These are phyloP conservation scores for Phycomyces blakesleeanus DNA, from an alignment of 192 early-diverging fungal species.

Conservation along the genomic window DNA sequence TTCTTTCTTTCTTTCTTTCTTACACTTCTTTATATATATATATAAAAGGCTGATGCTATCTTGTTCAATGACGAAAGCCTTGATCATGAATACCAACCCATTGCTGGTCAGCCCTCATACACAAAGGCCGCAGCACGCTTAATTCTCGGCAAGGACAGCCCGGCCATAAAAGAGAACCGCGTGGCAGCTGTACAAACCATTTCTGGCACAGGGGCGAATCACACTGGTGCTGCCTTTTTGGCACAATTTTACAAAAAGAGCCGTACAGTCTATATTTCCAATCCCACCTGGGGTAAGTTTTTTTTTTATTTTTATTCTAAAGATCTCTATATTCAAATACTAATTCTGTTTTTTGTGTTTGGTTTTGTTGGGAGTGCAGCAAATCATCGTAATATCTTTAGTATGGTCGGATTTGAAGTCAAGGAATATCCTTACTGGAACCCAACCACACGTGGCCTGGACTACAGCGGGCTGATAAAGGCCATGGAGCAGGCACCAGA, in stretches of 20 bases:
- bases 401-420: conserved; percentile 78
- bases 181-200: conserved; percentile 78
- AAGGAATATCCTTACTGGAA: conserved; percentile 91
- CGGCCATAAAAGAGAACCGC: conserved; percentile 21
- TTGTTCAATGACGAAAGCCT: conserved; percentile 62
- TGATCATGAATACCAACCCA: conserved; percentile 94
- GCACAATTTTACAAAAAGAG: conserved; percentile 60
- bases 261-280: conserved; percentile 79
- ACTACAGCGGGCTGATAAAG: conserved; percentile 73
- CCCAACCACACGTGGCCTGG: conserved; percentile 68
- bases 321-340: conserved; percentile 4
- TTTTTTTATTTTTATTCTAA: conserved; percentile 4
- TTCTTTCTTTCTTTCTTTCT: no score
- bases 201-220: conserved; percentile 92
- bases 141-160: conserved; percentile 76
- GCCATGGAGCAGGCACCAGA: conserved; percentile 65
- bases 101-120: conserved; percentile 78
- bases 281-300: conserved; percentile 90
- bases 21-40: background rate
- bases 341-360: background rate
- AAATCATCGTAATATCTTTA: conserved; percentile 90
- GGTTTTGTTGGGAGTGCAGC: conserved; percentile 34
- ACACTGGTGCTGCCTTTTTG: conserved; percentile 83
- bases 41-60: conserved; percentile 65
- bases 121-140: conserved; percentile 76